Conservation (phyloP, 345 rosid species). For the Ceriops zippeliana region DNA sequence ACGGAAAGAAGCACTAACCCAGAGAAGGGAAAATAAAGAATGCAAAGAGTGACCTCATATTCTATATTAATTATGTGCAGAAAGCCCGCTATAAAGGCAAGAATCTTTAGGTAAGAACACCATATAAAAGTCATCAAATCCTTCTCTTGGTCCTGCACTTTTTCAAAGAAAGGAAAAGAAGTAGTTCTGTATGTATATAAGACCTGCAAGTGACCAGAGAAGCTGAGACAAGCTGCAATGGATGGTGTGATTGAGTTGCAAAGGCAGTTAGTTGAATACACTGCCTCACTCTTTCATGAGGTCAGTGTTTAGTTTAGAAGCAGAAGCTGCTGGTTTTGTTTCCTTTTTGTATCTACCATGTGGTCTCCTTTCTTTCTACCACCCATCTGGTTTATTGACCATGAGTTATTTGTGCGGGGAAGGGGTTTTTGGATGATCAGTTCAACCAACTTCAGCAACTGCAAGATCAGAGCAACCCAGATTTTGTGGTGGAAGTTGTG, state of each 20-base stretch:
- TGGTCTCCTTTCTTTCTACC: background rate
- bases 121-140: slow-evolving; percentile 14
- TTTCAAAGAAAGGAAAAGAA: slow-evolving; percentile 2
- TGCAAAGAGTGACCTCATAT: slow-evolving; percentile 23
- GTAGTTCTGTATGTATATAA: background rate
- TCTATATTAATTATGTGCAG: background rate
- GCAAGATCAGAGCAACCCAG: slow-evolving; percentile 63
- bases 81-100: slow-evolving; percentile 11
- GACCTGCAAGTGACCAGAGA: slow-evolving; percentile 23
- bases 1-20: slow-evolving; percentile 3
- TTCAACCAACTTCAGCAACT: slow-evolving; percentile 54
- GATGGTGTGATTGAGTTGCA: slow-evolving; percentile 47
- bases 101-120: slow-evolving; percentile 25
- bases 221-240: slow-evolving; percentile 24
- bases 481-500: slow-evolving; percentile 58
- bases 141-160: slow-evolving; percentile 12
- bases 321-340: background rate
- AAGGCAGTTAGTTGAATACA: slow-evolving; percentile 43
- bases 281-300: slow-evolving; percentile 48
- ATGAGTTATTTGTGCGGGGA: slow-evolving; percentile 7
- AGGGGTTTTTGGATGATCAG: slow-evolving; percentile 60
- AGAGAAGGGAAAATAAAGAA: slow-evolving; percentile 1
- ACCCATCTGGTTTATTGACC: background rate
- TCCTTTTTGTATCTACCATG: background rate
- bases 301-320: slow-evolving; percentile 22